phyloP scores from a whole-genome alignment of 345 rosid genomes.

The Eucalyptus erythrocorys region DNA sequence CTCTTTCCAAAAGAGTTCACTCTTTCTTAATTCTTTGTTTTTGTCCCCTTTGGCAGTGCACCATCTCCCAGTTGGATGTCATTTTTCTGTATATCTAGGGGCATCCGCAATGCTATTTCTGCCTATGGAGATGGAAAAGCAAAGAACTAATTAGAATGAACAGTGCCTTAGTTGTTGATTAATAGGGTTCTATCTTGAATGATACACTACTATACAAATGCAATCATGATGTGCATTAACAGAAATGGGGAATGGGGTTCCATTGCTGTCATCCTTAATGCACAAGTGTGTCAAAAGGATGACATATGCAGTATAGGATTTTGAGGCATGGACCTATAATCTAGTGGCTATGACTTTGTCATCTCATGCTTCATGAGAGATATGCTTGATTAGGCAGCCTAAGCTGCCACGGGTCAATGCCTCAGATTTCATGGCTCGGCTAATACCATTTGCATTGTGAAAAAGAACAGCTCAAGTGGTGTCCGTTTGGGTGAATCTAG shows the following conservation, averaged over 20 bases:
- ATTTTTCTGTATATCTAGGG: not conserved
- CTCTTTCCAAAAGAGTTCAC: not conserved
- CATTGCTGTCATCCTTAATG: not conserved
- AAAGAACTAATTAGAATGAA: not conserved
- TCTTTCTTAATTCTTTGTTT: not conserved
- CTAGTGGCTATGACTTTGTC: not conserved
- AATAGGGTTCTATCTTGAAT: not conserved
- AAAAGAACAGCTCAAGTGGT: not conserved
- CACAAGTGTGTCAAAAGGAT: not conserved
- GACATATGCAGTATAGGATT: not conserved
- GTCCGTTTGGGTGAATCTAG: not conserved
- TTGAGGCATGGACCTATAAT: not conserved
- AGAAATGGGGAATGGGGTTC: not conserved
- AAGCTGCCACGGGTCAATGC: not conserved
- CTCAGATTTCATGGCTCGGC: not conserved
- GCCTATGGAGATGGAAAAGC: not conserved
- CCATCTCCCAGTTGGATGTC: not conserved
- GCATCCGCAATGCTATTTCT: not conserved
- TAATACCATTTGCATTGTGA: not conserved
- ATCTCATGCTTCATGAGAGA: not conserved
- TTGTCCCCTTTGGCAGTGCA: not conserved
- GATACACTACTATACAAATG: not conserved
- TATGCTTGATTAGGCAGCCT: not conserved
- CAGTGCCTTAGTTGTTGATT: not conserved
- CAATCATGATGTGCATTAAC: not conserved